Base-by-base conservation (phyloP, 371 early-diverging fungal genomes). In the Mucor piriformis region DNA sequence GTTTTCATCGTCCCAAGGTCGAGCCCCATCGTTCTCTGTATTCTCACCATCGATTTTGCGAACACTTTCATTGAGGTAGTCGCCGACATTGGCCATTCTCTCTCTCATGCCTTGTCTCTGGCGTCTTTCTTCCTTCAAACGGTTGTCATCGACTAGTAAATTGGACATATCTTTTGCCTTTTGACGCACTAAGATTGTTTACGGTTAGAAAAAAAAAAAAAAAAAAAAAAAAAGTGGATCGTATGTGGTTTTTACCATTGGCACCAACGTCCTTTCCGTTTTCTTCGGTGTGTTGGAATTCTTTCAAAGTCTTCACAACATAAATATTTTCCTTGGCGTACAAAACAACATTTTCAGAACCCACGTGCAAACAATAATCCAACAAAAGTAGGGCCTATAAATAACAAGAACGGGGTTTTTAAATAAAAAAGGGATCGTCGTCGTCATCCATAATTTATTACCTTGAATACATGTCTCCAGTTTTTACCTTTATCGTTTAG, bases 391-490 rank as follows among this genome's bases (percentile, higher is more conserved):
- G 59, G 11, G 82, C 72, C 80, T 74, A 63, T 23, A 43, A 52
- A 50, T 40, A 27, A 21, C 8, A 44, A 24, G 6, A 18, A 12
- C 29, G 29, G 29, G 29, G 29, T 29, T 29, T 6, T 29, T 18
- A 37, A n/a, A 42, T 27, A 42, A 42, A 27, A 50, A 25, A 24
- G 0, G 15, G 29, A 57, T 38, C 25, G 15, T 27, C 35, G 38
- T 61, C 46, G 44, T 15, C 25, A 48, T 63, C 18, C 6, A n/a
- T n/a, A n/a, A n/a, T n/a, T n/a, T n/a, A 16, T 65, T 76, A 89
- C 94, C 85, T 97, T 97, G 73, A 90, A 95, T 24, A 97, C 96
- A 71, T 97, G 98, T 46, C 96, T 80, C 98, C 98, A 97, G 80
- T 95, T 89, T 81, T 93, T 94, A 32, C 98, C 98, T 59, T 89